Evolutionary conservation across 768 basidiomycete genomes (phyloP), one percentile per base, ranked within the genome.

Genomic region (Mycena metata): DNA sequence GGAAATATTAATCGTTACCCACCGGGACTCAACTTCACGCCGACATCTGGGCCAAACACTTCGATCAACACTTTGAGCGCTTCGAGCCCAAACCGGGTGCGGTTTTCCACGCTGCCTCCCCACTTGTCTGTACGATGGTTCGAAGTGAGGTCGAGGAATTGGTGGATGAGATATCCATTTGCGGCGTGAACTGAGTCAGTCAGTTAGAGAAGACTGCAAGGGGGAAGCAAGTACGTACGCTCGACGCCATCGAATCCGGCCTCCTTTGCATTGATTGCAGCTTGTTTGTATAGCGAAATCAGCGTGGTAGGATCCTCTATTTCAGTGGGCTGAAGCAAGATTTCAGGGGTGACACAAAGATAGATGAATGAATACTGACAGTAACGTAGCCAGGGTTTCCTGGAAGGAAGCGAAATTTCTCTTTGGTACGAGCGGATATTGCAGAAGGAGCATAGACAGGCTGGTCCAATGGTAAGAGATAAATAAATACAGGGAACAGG

Each of bases 21-120:
- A 63, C 61, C 41, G 9, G 61, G 61, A 63, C 70, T 75, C 23
- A 81, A 46, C 45, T 80, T 78, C 64, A 81, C 71, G 26, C 73
- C 80, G 24, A 78, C 74, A 50, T 75, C 64, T 7, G 76, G 76
- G n/a, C 80, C 81, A 66, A 75, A 78, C 42, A 79, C 78, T 17
- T 76, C 71, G 41, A 73, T 61, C 57, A 78, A 47, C 16, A 71
- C 76, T 52, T 79, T 76, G 54, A 78, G 59, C 35, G 74, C 77
- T 69, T 81, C 80, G 30, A 81, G 74, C 7, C 74, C 69, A 74
- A 85, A 84, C 12, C 82, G 73, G 4, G 74, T 67, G 23, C 83
- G 77, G 75, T 83, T 83, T 71, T 83, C 81, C 46, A 81, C 64
- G 21, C 76, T 77, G 6, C 84, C 84, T n/a, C 84, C 84, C 78